A percentile compares a stretch with the other conserved stretches of the same genome.
These are phyloP conservation scores for Cucumis variabilis DNA, from an alignment of 331 rosid genomes.

Conservation along the genomic window DNA sequence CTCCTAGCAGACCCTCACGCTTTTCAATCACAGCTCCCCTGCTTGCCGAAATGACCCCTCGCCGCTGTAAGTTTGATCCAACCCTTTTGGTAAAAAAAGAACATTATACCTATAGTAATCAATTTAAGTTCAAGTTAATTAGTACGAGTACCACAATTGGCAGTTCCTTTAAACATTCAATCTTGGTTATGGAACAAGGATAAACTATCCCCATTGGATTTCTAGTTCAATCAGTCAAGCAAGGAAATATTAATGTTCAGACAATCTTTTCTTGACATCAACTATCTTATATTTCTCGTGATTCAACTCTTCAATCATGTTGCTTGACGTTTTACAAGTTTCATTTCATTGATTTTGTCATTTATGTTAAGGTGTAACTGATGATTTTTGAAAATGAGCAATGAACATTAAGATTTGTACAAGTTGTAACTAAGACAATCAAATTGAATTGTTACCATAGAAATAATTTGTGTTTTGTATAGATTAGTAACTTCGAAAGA, in stretches of 20 bases:
- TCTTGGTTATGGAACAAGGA: not conserved
- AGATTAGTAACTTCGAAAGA: not conserved
- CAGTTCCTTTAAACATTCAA: not conserved
- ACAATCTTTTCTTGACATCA: not conserved
- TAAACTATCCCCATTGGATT: not conserved
- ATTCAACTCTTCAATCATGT: not conserved
- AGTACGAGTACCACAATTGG: not conserved
- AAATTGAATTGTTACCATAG: not conserved
- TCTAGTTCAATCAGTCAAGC: not conserved
- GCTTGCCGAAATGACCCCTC: too few species aligned
- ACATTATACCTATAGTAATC: not conserved
- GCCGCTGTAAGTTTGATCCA: too few species aligned
- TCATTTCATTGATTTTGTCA: not conserved
- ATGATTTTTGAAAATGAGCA: not conserved
- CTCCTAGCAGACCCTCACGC: too few species aligned
- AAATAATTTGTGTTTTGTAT: not conserved
- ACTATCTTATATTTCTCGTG: not conserved
- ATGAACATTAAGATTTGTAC: not conserved
- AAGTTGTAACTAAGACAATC: not conserved
- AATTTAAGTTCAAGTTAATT: not conserved
- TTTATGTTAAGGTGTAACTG: not conserved
- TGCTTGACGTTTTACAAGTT: not conserved
- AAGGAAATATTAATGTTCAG: not conserved
- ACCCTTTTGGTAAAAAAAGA: too few species aligned
- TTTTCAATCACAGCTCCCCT: too few species aligned